These are phyloP conservation scores for Scleromitrula shiraiana DNA, from an alignment of 2,329 filamentous ascomycete species.

Conservation along the genomic window DNA sequence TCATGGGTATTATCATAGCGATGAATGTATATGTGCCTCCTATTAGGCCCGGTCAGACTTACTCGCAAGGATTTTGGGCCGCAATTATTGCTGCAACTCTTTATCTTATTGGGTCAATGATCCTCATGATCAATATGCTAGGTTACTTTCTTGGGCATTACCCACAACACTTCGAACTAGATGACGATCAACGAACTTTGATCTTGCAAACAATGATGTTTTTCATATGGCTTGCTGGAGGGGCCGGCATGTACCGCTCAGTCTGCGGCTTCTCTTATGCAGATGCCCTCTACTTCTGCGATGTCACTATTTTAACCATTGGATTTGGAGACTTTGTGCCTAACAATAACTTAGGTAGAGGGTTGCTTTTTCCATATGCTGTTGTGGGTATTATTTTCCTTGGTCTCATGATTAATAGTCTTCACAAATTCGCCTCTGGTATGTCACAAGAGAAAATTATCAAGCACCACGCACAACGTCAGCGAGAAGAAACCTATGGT, in stretches of 20 bases:
- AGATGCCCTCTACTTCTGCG: conserved; percentile 53
- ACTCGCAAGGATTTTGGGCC: conserved; percentile 64
- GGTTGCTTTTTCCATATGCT: conserved; percentile 58
- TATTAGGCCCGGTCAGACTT: conserved; percentile 41
- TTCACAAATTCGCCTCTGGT: conserved; percentile 52
- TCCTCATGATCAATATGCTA: conserved; percentile 62
- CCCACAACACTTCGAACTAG: conserved; percentile 57
- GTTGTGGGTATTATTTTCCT: conserved; percentile 62
- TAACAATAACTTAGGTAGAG: conserved; percentile 42
- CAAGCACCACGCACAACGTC: conserved; percentile 47
- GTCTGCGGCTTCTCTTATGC: conserved; percentile 51
- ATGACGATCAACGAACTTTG: conserved; percentile 58
- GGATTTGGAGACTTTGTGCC: conserved; percentile 57
- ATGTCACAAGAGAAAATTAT: conserved; percentile 55
- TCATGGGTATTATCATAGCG: conserved; percentile 49
- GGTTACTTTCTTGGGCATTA: conserved; percentile 63
- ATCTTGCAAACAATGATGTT: conserved; percentile 66
- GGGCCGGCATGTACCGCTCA: conserved; percentile 51
- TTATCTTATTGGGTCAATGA: conserved; percentile 53
- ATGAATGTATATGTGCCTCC: conserved; percentile 46
- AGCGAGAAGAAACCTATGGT: conserved; percentile 44
- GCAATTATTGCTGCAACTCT: conserved; percentile 55
- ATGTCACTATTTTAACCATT: conserved; percentile 53
- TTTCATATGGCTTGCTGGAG: conserved; percentile 60
- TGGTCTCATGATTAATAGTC: conserved; percentile 58